Percentiles rank a stretch among this genome's conserved stretches.
These are phyloP conservation scores for Mucor indicus DNA, from an alignment of 371 early-diverging fungal species.

Conservation along the genomic window DNA sequence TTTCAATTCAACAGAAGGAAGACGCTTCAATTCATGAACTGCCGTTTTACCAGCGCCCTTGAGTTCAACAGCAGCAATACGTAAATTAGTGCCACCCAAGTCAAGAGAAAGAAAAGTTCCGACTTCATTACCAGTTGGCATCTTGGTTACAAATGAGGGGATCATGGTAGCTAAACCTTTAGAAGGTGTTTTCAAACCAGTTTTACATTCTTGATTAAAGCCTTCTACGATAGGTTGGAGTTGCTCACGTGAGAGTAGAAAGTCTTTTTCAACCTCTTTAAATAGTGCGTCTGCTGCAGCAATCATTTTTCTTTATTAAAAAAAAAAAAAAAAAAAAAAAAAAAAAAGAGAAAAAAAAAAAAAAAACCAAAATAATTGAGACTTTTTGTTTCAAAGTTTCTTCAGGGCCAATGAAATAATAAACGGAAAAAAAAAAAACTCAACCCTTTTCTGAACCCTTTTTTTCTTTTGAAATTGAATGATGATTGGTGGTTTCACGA, in stretches of 20 bases:
- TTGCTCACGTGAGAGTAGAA: constrained; percentile 38
- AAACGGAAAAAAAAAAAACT: neutral
- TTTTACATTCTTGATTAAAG: constrained; percentile 38
- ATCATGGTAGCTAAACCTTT: constrained; percentile 63
- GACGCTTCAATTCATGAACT: constrained; percentile 74
- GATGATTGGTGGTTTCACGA: neutral
- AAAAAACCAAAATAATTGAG: neutral
- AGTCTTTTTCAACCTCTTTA: constrained; percentile 26
- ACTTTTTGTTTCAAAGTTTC: neutral
- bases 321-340: constrained; percentile 1
- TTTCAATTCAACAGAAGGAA: constrained; percentile 45
- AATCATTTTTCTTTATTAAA: constrained; percentile 2
- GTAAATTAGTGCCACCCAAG: constrained; percentile 91
- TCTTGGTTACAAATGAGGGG: constrained; percentile 81
- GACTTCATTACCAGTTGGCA: constrained; percentile 81
- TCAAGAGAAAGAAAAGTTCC: constrained; percentile 89
- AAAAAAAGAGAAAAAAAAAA: neutral
- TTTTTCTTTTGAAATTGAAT: neutral
- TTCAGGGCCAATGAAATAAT: neutral
- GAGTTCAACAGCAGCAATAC: constrained; percentile 77
- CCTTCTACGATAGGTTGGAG: constrained; percentile 52
- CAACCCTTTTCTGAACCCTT: neutral
- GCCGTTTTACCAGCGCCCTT: constrained; percentile 68
- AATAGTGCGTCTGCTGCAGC: constrained; percentile 30
- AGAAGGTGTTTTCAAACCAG: constrained; percentile 39